Base-by-base conservation (phyloP, 345 rosid genomes). In the Bruguiera sexangula region DNA sequence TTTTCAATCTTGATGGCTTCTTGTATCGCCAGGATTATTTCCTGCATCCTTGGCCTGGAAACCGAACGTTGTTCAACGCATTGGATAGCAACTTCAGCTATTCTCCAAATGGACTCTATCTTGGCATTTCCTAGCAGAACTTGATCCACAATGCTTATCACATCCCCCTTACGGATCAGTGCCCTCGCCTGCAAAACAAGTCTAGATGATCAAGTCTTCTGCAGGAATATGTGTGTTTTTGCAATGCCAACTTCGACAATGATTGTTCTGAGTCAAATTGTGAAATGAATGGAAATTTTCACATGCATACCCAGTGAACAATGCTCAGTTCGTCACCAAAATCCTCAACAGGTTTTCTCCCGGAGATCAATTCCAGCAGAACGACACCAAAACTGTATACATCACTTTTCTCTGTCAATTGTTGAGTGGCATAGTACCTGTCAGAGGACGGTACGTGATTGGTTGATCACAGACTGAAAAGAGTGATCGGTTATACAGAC, bases 301-400 rank as follows among this genome's bases (percentile, higher is more conserved):
- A 64, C 50, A 66, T 57, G 31, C 69, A 51, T 85, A 95, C 98
- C 99, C 99, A 92, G 73, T 90, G 93, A 74, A 96, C 90, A 75
- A 96, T 92, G 80, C 89, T 92, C 77, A 85, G 29, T 71, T 92
- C 97, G 22, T 93, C 79, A 32, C 97, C 98, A 37, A 90, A 96
- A 74, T 92, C 93, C 83, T 87, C 96, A 52, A 96, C 86, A 0
- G 99, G 97, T 63, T 90, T 96, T 76, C 79, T 89, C 67, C 99
- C 97, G 0, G 99, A 96, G 67, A 96, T 85, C 62, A 92, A 79
- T 66, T 96, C 99, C 50, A 92, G 81, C 67, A 96, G 99, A 79
- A 92, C 99, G 31, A 96, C 97, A 6, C 99, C 99, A 29, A 96
- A 96, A 71, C 99, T 89, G 69, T 96, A 96, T 31, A 96, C 99